Base-by-base conservation (phyloP, 2,329 filamentous ascomycete species). In the Aspergillus candidus region DNA sequence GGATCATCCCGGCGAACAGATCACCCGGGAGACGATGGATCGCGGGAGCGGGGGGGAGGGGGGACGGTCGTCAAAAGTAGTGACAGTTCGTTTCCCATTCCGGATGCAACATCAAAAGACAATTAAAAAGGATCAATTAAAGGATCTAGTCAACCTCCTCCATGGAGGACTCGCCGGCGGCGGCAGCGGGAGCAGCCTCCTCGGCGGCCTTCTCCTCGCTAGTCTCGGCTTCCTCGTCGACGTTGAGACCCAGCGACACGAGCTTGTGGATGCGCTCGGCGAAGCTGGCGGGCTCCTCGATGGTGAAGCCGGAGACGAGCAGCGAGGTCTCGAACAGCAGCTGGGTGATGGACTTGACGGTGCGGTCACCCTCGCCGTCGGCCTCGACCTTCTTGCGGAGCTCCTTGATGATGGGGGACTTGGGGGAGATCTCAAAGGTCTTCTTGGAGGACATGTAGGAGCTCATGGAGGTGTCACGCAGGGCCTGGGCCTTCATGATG, bases 391-490 rank as follows among this genome's bases (percentile, higher is more conserved):
- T 98, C 78, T 86, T 89, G 88, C 94, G 96, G 67, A 98, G 85
- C 82, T 97, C 93, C 83, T 94, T 86, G 79, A 98, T 83, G 74
- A 98, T 98, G 56, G 88, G 70, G 63, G 88, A 95, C 81, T 93
- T 91, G 72, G 93, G 93, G n/a, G 93, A 97, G 75, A 98, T 97
- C 80, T 98, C 93, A 61, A 98, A 97, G 29, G 93, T 98, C 88
- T 98, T 98, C 90, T 98, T 98, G 71, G 91, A 97, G 57, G 88
- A 94, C 93, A 98, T 98, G 87, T 98, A 98, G 63, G 88, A 94
- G 75, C 82, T 88, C 93, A 98, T 98, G 65, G 90, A 96, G 60
- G 93, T 98, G 78, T 98, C 93, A 77, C 93, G 93, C 66, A 98
- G 91, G 67, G 93, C 93, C 80, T 98, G 93, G 22, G 93, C 93